phyloP scores from a whole-genome alignment of 495 filamentous ascomycete species.

The Emericellopsis terricola region DNA sequence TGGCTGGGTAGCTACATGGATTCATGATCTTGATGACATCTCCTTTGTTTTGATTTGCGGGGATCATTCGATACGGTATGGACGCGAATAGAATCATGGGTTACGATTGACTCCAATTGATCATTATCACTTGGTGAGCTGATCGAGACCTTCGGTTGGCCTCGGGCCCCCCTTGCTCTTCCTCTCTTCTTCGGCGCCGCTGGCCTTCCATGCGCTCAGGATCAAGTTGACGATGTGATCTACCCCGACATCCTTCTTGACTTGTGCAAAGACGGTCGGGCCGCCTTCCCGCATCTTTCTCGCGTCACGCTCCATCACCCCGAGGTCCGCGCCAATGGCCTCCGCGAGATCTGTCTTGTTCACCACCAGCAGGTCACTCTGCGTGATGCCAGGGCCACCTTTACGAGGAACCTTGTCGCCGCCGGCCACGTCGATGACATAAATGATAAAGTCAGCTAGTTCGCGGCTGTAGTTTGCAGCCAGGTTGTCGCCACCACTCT shows the following conservation, averaged over 20 bases:
- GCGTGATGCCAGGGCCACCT: slow-evolving; percentile 92
- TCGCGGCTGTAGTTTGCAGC: slow-evolving; percentile 92
- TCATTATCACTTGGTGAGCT: slow-evolving; percentile 4
- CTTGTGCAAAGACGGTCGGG: slow-evolving; percentile 91
- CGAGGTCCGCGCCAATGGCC: slow-evolving; percentile 76
- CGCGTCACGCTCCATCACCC: slow-evolving; percentile 89
- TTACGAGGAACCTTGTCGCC: slow-evolving; percentile 95
- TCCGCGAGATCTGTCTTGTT: slow-evolving; percentile 95
- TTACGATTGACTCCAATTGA: background rate
- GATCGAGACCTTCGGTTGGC: slow-evolving; percentile 28
- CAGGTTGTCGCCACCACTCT: slow-evolving; percentile 88
- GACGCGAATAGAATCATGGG: background rate
- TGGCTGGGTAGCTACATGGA: slow-evolving; percentile 1
- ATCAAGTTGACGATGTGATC: slow-evolving; percentile 77
- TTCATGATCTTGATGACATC: too few relatives aligned
- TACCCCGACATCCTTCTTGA: slow-evolving; percentile 77
- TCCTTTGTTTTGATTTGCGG: too few relatives aligned
- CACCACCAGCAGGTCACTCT: slow-evolving; percentile 77
- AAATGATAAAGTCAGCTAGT: slow-evolving; percentile 91
- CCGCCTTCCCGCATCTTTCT: slow-evolving; percentile 90
- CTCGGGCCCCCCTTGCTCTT: slow-evolving; percentile 31
- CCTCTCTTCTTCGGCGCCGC: slow-evolving; percentile 51
- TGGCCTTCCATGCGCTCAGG: slow-evolving; percentile 78
- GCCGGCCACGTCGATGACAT: slow-evolving; percentile 94
- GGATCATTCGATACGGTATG: too few relatives aligned